These are phyloP conservation scores for Rhododendron ferrugineum DNA, from an alignment of 148 eudicot species.

Conservation along the genomic window DNA sequence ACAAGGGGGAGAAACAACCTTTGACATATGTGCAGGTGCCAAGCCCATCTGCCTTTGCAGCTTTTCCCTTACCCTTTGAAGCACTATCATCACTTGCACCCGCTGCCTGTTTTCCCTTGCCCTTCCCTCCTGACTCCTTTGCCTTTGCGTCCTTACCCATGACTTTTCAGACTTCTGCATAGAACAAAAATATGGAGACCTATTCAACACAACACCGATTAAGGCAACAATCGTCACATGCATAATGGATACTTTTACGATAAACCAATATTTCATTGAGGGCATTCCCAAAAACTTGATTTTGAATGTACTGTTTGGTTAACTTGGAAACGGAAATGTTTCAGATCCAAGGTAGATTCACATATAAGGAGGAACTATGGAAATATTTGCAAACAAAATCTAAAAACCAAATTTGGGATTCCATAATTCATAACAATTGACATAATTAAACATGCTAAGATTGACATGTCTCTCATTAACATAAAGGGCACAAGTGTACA, in stretches of 20 bases:
- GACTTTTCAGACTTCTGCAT: conserved; percentile 6
- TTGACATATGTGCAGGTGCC: conserved; percentile 97
- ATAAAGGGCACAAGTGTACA: background rate
- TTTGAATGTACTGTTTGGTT: background rate
- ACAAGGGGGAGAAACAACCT: conserved; percentile 37
- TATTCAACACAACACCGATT: background rate
- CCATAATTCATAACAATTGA: background rate
- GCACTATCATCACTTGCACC: conserved; percentile 66
- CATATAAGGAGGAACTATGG: background rate
- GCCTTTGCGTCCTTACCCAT: conserved; percentile 84
- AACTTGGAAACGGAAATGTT: background rate
- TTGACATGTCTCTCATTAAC: background rate
- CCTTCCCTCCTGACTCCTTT: conserved; percentile 71
- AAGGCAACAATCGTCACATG: background rate
- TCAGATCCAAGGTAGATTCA: background rate
- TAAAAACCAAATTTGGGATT: background rate
- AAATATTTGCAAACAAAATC: background rate
- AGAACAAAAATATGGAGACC: background rate
- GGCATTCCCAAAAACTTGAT: background rate
- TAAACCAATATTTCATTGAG: background rate
- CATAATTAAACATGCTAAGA: background rate
- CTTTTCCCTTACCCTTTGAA: conserved; percentile 82
- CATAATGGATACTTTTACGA: background rate
- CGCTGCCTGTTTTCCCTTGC: conserved; percentile 81
- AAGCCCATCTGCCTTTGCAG: conserved; percentile 79